A percentile compares a stretch with the other conserved stretches of the same genome.
Evolutionary conservation across 352 stramenopile species (phyloP).

Genomic region (Phytopythium aichiense): DNA sequence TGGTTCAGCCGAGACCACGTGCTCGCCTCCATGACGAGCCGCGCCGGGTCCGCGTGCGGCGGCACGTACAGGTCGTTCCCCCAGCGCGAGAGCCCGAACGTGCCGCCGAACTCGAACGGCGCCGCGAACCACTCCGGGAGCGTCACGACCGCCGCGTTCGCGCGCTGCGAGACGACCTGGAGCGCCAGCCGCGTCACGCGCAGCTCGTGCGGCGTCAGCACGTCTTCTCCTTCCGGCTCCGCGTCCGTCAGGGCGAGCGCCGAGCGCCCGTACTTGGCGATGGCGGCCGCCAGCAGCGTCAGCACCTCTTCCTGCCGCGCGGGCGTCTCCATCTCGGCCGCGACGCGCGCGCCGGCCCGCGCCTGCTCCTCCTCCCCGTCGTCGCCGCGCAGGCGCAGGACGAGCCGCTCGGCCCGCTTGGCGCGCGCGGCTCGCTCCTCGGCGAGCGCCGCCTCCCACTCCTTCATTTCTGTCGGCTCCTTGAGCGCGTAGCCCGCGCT

Average conservation of each 20-base stretch:
- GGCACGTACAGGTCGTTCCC: conserved; percentile 6
- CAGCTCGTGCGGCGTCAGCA: neutral
- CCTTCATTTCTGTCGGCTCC: neutral
- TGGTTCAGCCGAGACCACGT: conserved; percentile 4
- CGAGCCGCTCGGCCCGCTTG: neutral
- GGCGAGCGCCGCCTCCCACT: conserved; percentile 1
- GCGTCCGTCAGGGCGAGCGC: neutral
- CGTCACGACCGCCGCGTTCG: neutral
- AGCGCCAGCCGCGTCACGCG: neutral
- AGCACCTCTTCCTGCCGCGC: conserved; percentile 2
- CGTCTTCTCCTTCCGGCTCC: neutral
- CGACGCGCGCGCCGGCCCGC: neutral
- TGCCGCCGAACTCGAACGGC: conserved; percentile 5
- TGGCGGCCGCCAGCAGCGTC: neutral
- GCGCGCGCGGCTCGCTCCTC: neutral
- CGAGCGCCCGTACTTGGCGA: neutral
- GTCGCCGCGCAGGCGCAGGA: neutral
- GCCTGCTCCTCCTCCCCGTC: neutral
- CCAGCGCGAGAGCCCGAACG: conserved; percentile 1
- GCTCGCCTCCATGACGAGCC: neutral
- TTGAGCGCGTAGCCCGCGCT: neutral
- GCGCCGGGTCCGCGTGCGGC: neutral
- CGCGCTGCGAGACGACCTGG: neutral
- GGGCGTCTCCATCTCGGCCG: neutral
- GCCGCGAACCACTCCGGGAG: neutral